phyloP scores from a whole-genome alignment of 768 basidiomycete species.

The Auricularia heimuer region DNA sequence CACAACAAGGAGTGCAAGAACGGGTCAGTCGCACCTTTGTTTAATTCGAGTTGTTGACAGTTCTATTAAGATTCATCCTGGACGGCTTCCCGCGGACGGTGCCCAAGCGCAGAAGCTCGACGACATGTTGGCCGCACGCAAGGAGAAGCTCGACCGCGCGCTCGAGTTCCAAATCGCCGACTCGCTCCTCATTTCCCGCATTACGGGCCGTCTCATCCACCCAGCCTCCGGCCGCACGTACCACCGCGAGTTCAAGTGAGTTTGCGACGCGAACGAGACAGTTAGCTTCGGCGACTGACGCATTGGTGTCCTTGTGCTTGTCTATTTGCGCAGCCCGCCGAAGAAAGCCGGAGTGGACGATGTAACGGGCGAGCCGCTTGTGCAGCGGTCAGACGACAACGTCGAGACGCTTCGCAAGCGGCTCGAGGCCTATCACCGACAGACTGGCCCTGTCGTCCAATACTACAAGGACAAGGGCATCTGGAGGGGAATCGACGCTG shows the following conservation, averaged over 20 bases:
- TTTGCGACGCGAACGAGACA: slow-evolving; percentile 11
- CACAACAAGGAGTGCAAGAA: slow-evolving; percentile 90
- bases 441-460: slow-evolving; percentile 91
- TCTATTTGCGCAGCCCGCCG: slow-evolving; percentile 58
- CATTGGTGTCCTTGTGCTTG: neutral
- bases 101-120: slow-evolving; percentile 93
- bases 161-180: slow-evolving; percentile 90
- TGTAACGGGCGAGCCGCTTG: slow-evolving; percentile 87
- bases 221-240: slow-evolving; percentile 83
- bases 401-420: slow-evolving; percentile 90
- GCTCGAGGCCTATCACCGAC: slow-evolving; percentile 77
- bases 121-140: slow-evolving; percentile 69
- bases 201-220: slow-evolving; percentile 93
- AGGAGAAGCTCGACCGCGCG: slow-evolving; percentile 87
- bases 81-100: slow-evolving; percentile 99
- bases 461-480: slow-evolving; percentile 91
- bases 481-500: slow-evolving; percentile 87
- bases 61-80: slow-evolving; percentile 70
- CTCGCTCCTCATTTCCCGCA: slow-evolving; percentile 91
- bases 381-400: slow-evolving; percentile 97
- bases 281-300: neutral
- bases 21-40: slow-evolving; percentile 51
- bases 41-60: neutral
- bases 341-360: slow-evolving; percentile 95
- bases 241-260: slow-evolving; percentile 91